Conservation (phyloP, 306 rosid species). For the Vicia villosa region DNA sequence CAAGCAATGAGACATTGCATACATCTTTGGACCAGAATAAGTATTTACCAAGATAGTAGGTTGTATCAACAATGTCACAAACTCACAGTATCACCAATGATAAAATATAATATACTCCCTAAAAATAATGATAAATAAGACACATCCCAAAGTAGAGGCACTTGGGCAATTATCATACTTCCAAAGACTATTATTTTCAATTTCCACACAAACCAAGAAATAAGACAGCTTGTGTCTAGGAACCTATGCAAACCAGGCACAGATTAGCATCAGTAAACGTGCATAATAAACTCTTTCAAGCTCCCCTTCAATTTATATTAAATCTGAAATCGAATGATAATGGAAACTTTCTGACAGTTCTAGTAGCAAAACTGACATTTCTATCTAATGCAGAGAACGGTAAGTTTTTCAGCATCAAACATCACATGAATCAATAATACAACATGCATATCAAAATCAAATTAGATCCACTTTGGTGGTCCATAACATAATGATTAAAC, state of each 20-base stretch:
- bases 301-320: background rate
- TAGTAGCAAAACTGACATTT: conserved; percentile 20
- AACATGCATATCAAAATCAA: conserved; percentile 15
- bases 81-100: conserved; percentile 10
- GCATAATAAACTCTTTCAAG: background rate
- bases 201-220: conserved; percentile 18
- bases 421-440: conserved; percentile 19
- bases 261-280: background rate
- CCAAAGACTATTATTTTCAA: background rate
- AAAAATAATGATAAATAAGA: conserved; percentile 14
- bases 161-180: conserved; percentile 9
- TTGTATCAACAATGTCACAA: background rate
- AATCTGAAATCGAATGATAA: conserved; percentile 14
- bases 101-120: background rate
- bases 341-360: conserved; percentile 6
- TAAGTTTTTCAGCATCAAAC: background rate
- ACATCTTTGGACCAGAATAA: background rate
- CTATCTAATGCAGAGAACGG: background rate
- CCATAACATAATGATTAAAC: background rate
- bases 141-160: conserved; percentile 6
- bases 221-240: conserved; percentile 10
- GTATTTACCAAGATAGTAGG: background rate
- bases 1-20: background rate
- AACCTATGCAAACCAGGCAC: conserved; percentile 23
- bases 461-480: background rate